A percentile compares a stretch with the other conserved stretches of the same genome.
Evolutionary conservation across 768 basidiomycete species (phyloP).

Genomic region (Lactarius psammicola): DNA sequence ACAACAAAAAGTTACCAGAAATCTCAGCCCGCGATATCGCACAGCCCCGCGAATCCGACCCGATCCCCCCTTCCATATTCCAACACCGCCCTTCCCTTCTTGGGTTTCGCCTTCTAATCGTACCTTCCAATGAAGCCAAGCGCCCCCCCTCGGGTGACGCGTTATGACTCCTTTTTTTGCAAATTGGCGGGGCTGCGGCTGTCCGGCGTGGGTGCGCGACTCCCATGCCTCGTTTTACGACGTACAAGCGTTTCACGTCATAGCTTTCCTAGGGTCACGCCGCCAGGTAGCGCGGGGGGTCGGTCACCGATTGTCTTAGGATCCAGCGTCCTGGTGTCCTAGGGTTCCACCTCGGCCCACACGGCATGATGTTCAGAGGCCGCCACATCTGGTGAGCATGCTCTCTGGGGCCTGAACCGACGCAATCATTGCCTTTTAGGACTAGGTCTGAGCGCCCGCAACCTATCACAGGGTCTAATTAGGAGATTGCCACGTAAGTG

Average conservation of each 20-base stretch:
- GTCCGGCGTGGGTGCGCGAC: background rate
- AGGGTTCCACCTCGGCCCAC: background rate
- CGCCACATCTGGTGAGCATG: background rate
- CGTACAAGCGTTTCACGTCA: background rate
- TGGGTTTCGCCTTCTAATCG: background rate
- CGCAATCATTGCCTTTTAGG: background rate
- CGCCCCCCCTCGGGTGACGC: constrained; percentile 13
- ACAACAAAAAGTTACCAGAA: background rate
- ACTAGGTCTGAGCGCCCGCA: background rate
- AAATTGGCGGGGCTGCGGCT: background rate
- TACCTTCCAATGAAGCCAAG: background rate
- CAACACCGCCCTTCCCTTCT: constrained; percentile 2
- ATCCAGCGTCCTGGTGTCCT: constrained; percentile 2
- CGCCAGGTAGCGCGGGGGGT: background rate
- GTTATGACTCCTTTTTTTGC: constrained; percentile 18
- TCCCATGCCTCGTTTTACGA: constrained; percentile 5
- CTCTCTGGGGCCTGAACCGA: constrained; percentile 7
- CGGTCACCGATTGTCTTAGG: constrained; percentile 4
- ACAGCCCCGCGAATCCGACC: constrained; percentile 4
- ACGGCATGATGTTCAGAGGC: background rate
- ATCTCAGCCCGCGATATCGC: background rate
- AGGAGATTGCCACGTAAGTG: constrained; percentile 12
- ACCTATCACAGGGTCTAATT: constrained; percentile 3
- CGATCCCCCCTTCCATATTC: background rate
- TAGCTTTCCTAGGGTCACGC: background rate